Percentiles rank a stretch among this genome's conserved stretches.
Evolutionary conservation across 2,329 filamentous ascomycete species (phyloP).

Genomic region (Monilinia laxa): DNA sequence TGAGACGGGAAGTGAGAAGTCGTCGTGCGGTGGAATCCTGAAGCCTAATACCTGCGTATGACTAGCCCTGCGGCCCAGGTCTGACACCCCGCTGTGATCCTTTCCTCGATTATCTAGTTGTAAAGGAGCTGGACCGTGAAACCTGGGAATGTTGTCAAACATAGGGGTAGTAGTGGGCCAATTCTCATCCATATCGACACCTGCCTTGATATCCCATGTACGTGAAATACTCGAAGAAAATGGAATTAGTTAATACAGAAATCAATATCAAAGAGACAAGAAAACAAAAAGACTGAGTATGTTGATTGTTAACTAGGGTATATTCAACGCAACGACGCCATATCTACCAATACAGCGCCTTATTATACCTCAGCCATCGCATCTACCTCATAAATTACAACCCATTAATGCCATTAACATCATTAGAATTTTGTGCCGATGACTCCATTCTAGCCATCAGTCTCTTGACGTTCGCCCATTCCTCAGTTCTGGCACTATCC

Average conservation of each 20-base stretch:
- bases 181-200: neutral
- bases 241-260: neutral
- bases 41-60: no score
- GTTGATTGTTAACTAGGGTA: constrained; percentile 31
- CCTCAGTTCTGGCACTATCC: constrained; percentile 78
- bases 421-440: constrained; percentile 28
- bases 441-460: constrained; percentile 73
- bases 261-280: neutral
- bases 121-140: neutral
- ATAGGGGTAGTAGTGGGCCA: constrained; percentile 3
- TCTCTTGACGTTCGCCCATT: constrained; percentile 93
- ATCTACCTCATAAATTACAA: constrained; percentile 5
- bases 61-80: no score
- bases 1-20: no score
- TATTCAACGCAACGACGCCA: constrained; percentile 35
- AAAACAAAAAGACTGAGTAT: neutral
- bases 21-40: no score
- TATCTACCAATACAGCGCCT: constrained; percentile 25
- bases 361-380: neutral
- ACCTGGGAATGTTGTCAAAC: neutral
- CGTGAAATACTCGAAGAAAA: neutral
- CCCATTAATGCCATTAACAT: constrained; percentile 31
- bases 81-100: no score
- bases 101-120: no score
- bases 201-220: neutral